These are phyloP conservation scores for Camellia japonica DNA, from an alignment of 148 eudicot genomes.

Conservation along the genomic window DNA sequence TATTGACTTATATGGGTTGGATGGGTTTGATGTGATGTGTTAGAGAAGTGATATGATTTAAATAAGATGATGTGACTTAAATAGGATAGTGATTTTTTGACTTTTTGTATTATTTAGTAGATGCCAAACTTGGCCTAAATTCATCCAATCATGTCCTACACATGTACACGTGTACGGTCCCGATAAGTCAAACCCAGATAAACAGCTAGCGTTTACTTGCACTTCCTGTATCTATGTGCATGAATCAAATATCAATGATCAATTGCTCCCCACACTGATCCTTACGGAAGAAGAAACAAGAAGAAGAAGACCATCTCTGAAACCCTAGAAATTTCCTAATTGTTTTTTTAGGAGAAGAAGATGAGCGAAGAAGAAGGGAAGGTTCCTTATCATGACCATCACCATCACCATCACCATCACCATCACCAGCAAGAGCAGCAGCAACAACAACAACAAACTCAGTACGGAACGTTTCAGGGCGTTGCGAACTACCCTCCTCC, in stretches of 20 bases:
- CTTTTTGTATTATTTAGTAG: no score
- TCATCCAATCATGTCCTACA: no score
- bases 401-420: slow-evolving; percentile 3
- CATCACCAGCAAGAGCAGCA: background rate
- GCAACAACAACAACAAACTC: background rate
- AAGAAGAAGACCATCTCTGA: background rate
- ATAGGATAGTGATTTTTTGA: no score
- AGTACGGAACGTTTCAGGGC: slow-evolving; percentile 24
- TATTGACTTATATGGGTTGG: no score
- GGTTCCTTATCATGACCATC: background rate
- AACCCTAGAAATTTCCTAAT: background rate
- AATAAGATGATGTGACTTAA: no score
- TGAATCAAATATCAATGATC: no score
- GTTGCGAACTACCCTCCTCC: slow-evolving; percentile 24
- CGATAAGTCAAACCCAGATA: background rate
- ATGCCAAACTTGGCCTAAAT: no score
- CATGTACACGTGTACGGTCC: background rate
- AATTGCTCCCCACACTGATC: background rate
- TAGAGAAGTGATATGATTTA: no score
- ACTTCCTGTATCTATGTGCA: no score
- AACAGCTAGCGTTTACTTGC: background rate
- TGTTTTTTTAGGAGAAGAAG: background rate
- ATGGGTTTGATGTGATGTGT: no score
- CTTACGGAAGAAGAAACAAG: background rate
- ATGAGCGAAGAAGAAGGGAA: slow-evolving; percentile 12